Base-by-base conservation (phyloP, 2,329 filamentous ascomycete genomes). In the Phoma herbarum region DNA sequence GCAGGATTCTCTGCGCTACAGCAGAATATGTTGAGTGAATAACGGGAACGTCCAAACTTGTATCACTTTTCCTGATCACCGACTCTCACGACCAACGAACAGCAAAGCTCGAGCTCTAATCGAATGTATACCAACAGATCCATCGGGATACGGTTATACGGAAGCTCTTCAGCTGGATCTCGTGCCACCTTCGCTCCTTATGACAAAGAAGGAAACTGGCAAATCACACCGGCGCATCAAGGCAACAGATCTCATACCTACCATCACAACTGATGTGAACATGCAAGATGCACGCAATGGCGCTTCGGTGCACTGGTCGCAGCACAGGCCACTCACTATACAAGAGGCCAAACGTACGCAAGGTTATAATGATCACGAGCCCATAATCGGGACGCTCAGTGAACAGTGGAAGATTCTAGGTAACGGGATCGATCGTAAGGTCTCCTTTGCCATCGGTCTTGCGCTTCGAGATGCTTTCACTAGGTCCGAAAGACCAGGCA, bases 401-500 rank as follows among this genome's bases (percentile, higher is more conserved):
- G 78, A 87, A 1, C 88, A 91, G 69, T 88, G 85, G 78, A 84
- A 82, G 53, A 85, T 91, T 20, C 81, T 93, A 0, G 92, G 92
- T 0, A 96, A 96, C 73, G 91, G 88, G 26, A 91, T 96, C 0
- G 86, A 90, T 2, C 80, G 90, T 9, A 84, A 86, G 23, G 84
- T 91, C 1, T 85, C 90, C 0, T 75, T 92, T 18, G 86, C 86
- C 0, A 72, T 93, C 1, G 91, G 91, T 0, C 68, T 90, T 4
- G 79, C 23, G 2, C 18, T 53, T 5, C 44, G 50, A 5, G 44
- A 53, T 14, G 44, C 56, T 22, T 14, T 45, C 11, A 35, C 29
- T 4, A 45, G 18, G 11, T 53, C 37, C 0, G 41, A 23, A 20
- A 9, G 10, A 20, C 29, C 18, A 1, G 3, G 4, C 10, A n/a